Conservation (phyloP, 169 alveolate genomes). For the Cryptosporidium andersoni region DNA sequence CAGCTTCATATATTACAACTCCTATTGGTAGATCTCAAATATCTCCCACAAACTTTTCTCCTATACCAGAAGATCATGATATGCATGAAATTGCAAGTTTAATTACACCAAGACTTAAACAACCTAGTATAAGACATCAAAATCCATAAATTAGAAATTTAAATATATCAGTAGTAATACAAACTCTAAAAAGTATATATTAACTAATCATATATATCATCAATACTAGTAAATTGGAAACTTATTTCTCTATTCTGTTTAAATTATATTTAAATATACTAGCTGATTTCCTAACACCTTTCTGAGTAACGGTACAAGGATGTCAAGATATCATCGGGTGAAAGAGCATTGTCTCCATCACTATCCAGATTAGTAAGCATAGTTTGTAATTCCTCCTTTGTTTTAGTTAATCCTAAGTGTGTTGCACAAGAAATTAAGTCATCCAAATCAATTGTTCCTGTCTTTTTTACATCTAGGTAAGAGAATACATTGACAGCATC, state of each 20-base stretch:
- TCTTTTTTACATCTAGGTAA: constrained; percentile 48
- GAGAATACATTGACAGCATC: constrained; percentile 64
- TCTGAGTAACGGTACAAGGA: constrained; percentile 67
- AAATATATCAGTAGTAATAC: too few species aligned
- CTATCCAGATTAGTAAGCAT: constrained; percentile 81
- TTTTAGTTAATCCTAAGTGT: constrained; percentile 79
- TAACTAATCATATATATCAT: too few species aligned
- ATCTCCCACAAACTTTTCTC: too few species aligned
- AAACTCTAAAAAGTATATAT: too few species aligned
- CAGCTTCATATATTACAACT: too few species aligned
- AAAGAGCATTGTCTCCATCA: constrained; percentile 81
- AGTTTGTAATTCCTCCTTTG: constrained; percentile 82
- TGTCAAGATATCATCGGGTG: constrained; percentile 78
- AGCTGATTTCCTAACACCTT: background rate
- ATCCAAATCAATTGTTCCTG: constrained; percentile 66
- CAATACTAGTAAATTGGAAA: too few species aligned
- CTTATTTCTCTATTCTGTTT: too few species aligned
- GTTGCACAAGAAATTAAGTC: constrained; percentile 72
- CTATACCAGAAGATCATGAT: background rate
- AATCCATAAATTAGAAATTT: constrained; percentile 18
- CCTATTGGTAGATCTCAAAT: too few species aligned
- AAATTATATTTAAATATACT: too few species aligned
- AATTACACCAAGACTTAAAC: too few species aligned
- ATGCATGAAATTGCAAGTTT: background rate
- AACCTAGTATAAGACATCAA: background rate